These are phyloP conservation scores for Lactarius quietus DNA, from an alignment of 768 basidiomycete species.

Conservation along the genomic window DNA sequence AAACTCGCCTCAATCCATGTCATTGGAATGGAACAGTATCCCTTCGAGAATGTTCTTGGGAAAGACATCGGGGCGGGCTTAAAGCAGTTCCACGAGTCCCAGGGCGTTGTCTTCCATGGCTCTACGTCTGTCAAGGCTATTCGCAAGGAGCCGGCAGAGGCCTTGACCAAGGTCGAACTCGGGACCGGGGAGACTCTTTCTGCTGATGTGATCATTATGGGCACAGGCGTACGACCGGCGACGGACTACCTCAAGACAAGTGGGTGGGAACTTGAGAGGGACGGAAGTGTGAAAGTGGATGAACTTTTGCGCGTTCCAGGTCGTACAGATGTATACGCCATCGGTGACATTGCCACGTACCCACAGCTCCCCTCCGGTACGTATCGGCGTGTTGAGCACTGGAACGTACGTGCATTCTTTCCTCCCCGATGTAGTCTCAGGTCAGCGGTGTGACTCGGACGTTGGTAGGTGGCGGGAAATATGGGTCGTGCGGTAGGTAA, in stretches of 20 bases:
- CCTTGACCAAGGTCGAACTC: slow-evolving; percentile 49
- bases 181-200: slow-evolving; percentile 45
- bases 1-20: slow-evolving; percentile 80
- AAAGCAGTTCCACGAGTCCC: slow-evolving; percentile 73
- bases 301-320: slow-evolving; percentile 61
- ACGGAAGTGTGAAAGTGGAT: slow-evolving; percentile 76
- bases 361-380: slow-evolving; percentile 55
- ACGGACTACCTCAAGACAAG: slow-evolving; percentile 76
- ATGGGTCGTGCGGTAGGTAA: slow-evolving; percentile 81
- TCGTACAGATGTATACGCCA: slow-evolving; percentile 57
- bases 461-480: slow-evolving; percentile 69
- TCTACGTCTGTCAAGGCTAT: slow-evolving; percentile 64
- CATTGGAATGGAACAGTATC: slow-evolving; percentile 76
- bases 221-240: slow-evolving; percentile 81
- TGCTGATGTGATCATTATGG: slow-evolving; percentile 80
- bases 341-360: slow-evolving; percentile 82
- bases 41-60: slow-evolving; percentile 81
- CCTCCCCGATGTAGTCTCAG: background rate
- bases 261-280: slow-evolving; percentile 64
- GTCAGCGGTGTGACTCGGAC: background rate
- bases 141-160: slow-evolving; percentile 44
- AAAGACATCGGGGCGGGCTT: slow-evolving; percentile 73
- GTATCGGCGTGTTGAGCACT: slow-evolving; percentile 74
- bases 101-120: slow-evolving; percentile 87
- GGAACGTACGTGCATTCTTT: slow-evolving; percentile 57